Evolutionary conservation across 257 asterid species (phyloP).

Genomic region (Datura wrightii): DNA sequence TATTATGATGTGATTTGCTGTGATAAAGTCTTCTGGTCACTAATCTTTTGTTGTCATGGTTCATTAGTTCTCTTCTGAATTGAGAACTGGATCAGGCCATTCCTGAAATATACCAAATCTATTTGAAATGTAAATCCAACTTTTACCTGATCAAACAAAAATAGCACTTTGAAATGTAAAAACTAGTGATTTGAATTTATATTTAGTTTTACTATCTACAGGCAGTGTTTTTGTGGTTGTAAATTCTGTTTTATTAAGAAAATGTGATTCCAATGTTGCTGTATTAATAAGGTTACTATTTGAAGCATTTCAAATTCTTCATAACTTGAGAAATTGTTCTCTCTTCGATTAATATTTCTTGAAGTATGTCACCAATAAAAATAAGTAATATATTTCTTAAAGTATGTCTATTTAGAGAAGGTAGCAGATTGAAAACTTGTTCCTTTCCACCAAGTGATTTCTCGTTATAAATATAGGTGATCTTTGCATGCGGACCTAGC

Average conservation of each 20-base stretch:
- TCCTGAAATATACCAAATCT: not conserved
- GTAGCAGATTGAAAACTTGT: not conserved
- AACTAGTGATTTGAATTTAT: not conserved
- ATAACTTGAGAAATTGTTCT: no score
- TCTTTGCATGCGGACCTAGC: not conserved
- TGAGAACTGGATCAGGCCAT: not conserved
- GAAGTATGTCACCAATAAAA: no score
- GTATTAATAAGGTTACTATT: no score
- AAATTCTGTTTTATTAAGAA: no score
- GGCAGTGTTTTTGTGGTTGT: no score
- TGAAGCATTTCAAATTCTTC: no score
- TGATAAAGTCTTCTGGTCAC: not conserved
- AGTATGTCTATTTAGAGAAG: not conserved
- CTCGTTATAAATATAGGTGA: not conserved
- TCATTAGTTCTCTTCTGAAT: slow-evolving; percentile 5
- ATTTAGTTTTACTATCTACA: not conserved
- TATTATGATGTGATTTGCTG: not conserved
- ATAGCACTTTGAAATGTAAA: not conserved
- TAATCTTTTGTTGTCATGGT: not conserved
- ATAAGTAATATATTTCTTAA: not conserved
- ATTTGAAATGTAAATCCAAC: not conserved
- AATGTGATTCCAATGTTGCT: no score
- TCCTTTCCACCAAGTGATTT: not conserved
- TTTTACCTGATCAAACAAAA: not conserved
- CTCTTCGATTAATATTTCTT: no score